Conservation (phyloP, 2,329 filamentous ascomycete genomes). For the Ambrosiella beaveri region DNA sequence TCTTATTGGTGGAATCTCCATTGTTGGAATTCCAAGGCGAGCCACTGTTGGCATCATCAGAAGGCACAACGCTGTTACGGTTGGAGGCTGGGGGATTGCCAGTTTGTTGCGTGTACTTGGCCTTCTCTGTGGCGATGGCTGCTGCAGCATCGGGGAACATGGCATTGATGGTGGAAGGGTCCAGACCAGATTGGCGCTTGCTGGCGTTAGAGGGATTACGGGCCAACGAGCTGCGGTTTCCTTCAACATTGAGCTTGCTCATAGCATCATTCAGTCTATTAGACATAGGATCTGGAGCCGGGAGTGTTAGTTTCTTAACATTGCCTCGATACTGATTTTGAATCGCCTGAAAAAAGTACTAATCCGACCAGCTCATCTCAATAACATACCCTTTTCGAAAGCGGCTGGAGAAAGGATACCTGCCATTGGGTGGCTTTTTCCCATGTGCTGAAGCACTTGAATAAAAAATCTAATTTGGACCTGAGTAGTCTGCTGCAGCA, state of each 20-base stretch:
- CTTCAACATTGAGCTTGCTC: conserved; percentile 81
- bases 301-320: conserved; percentile 14
- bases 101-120: conserved; percentile 89
- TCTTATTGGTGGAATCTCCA: conserved; percentile 21
- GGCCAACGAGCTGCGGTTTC: conserved; percentile 68
- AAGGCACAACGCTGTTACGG: conserved; percentile 58
- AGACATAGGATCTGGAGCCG: conserved; percentile 70
- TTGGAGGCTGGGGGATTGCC: conserved; percentile 81
- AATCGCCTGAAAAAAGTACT: too few relatives aligned
- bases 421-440: conserved; percentile 93
- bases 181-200: conserved; percentile 89
- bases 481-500: conserved; percentile 95
- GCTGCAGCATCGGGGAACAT: conserved; percentile 99
- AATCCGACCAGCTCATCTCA: too few relatives aligned
- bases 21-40: conserved; percentile 56
- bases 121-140: conserved; percentile 96
- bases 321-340: background rate
- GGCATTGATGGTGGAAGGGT: conserved; percentile 83
- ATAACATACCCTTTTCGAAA: conserved; percentile 71
- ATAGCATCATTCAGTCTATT: conserved; percentile 91
- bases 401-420: conserved; percentile 85
- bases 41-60: conserved; percentile 44
- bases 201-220: conserved; percentile 58
- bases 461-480: conserved; percentile 99
- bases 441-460: conserved; percentile 96